These are phyloP conservation scores for Phytophthora pluvialis DNA, from an alignment of 352 stramenopile genomes.

Conservation along the genomic window DNA sequence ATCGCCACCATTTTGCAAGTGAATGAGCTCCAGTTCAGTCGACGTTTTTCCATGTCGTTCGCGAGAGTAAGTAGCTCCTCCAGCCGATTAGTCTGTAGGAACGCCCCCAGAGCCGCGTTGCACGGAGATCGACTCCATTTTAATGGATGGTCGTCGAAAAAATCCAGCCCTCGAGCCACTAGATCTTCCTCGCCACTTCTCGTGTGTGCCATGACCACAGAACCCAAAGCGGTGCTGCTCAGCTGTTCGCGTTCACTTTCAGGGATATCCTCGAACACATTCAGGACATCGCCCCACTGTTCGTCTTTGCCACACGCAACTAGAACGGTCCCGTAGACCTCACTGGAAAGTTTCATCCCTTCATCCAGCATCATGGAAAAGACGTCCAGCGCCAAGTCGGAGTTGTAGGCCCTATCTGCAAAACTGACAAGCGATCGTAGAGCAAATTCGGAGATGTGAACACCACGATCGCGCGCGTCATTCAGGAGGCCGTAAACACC, in stretches of 20 bases:
- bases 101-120: slow-evolving; percentile 15
- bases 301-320: slow-evolving; percentile 14
- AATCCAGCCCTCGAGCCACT: neutral
- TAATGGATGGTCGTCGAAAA: slow-evolving; percentile 13
- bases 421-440: slow-evolving; percentile 24
- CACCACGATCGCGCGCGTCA: neutral
- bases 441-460: slow-evolving; percentile 8
- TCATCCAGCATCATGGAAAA: slow-evolving; percentile 5
- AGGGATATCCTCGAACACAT: slow-evolving; percentile 17
- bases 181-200: slow-evolving; percentile 5
- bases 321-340: slow-evolving; percentile 21
- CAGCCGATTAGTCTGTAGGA: slow-evolving; percentile 10
- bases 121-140: slow-evolving; percentile 14
- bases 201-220: slow-evolving; percentile 16
- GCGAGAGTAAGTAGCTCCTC: slow-evolving; percentile 6
- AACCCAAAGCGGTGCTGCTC: slow-evolving; percentile 7
- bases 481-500: slow-evolving; percentile 10
- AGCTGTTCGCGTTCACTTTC: slow-evolving; percentile 4
- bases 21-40: slow-evolving; percentile 6
- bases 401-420: slow-evolving; percentile 14
- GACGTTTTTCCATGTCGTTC: slow-evolving; percentile 9
- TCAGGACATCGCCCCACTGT: slow-evolving; percentile 13
- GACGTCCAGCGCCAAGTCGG: slow-evolving; percentile 18
- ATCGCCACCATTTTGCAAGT: slow-evolving; percentile 12
- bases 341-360: neutral